Conservation (phyloP, 2,329 filamentous ascomycete species). For the Pseudonectria foliicola region DNA sequence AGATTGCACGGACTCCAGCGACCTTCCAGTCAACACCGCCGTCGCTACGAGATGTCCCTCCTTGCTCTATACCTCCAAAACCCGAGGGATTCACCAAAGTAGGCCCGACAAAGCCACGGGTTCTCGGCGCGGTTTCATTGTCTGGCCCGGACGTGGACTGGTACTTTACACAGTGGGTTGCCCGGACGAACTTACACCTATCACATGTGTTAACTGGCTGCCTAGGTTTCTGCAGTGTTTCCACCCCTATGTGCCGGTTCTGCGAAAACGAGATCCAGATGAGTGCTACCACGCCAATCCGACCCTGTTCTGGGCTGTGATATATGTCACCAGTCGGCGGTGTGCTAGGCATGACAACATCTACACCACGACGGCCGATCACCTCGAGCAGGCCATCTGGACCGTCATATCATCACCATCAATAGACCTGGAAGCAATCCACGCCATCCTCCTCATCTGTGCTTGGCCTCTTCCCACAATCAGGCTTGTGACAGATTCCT, state of each 20-base stretch:
- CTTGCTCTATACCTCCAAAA: conserved; percentile 3
- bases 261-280: conserved; percentile 43
- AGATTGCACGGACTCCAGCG: conserved; percentile 6
- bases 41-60: conserved; percentile 3
- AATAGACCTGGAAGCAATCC: conserved; percentile 40
- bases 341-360: conserved; percentile 37
- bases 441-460: conserved; percentile 44
- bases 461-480: conserved; percentile 46
- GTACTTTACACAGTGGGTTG: conserved; percentile 45
- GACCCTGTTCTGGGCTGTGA: conserved; percentile 48
- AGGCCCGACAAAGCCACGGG: conserved; percentile 32
- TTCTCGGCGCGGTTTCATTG: conserved; percentile 40
- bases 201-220: conserved; percentile 1
- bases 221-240: conserved; percentile 44
- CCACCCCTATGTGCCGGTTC: conserved; percentile 45
- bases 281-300: conserved; percentile 40
- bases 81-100: conserved; percentile 11
- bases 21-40: conserved; percentile 7
- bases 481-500: conserved; percentile 45
- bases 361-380: conserved; percentile 39
- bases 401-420: conserved; percentile 34
- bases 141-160: conserved; percentile 47
- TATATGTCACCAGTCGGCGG: conserved; percentile 42
- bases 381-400: conserved; percentile 40
- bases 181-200: not conserved